Conservation (phyloP, 495 filamentous ascomycete genomes). For the Penicillium desertorum region DNA sequence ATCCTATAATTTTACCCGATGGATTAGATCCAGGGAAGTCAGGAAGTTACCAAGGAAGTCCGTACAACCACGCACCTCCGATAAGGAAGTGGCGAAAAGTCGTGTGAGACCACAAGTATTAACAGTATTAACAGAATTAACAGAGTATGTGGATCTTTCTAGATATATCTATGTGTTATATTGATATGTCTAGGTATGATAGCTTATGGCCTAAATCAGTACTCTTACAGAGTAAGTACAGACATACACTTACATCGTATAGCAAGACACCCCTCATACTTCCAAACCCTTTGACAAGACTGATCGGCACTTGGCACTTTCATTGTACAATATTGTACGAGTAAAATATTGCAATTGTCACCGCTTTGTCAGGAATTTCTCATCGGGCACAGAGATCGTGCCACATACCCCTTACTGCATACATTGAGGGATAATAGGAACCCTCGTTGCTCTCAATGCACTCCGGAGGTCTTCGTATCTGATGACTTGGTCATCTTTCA, state of each 20-base stretch:
- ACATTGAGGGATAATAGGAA: background rate
- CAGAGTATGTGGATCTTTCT: background rate
- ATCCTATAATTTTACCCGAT: background rate
- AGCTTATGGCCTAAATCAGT: background rate
- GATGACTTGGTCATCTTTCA: slow-evolving; percentile 1
- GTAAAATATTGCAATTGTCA: background rate
- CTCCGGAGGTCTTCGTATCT: background rate
- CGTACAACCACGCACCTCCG: slow-evolving; percentile 5
- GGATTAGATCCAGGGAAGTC: background rate
- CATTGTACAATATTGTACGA: background rate
- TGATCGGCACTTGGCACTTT: background rate
- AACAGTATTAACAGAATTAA: too few relatives aligned
- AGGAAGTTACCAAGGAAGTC: background rate
- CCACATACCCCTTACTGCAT: background rate
- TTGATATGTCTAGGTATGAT: background rate
- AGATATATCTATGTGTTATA: background rate
- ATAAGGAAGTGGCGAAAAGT: slow-evolving; percentile 9
- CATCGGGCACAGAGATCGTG: background rate
- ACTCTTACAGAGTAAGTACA: too few relatives aligned
- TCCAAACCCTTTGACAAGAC: background rate
- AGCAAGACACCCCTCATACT: background rate
- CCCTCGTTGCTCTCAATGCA: background rate
- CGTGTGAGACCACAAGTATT: too few relatives aligned
- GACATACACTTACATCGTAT: background rate
- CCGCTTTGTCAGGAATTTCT: background rate